Conservation (phyloP, 495 filamentous ascomycete species). For the Pyrenopolyporus hunteri region DNA sequence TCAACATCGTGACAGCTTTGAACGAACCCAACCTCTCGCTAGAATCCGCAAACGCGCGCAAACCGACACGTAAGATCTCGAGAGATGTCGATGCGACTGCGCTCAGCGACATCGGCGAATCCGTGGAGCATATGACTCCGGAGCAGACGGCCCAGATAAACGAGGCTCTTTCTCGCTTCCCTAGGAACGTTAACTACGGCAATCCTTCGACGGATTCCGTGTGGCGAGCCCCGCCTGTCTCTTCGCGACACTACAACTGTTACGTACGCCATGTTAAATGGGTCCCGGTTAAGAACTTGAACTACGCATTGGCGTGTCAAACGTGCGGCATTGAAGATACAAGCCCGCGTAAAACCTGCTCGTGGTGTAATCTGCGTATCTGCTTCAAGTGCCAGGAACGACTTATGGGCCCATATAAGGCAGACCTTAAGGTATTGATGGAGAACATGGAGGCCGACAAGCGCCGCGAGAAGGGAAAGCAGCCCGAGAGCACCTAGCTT, state of each 20-base stretch:
- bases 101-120: constrained; percentile 32
- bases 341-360: constrained; percentile 30
- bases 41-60: constrained; percentile 1
- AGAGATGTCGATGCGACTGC: constrained; percentile 11
- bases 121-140: constrained; percentile 19
- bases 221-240: constrained; percentile 27
- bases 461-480: constrained; percentile 26
- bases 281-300: constrained; percentile 33
- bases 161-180: constrained; percentile 34
- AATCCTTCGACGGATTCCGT: constrained; percentile 22
- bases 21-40: constrained; percentile 20
- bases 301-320: constrained; percentile 38
- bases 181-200: constrained; percentile 6
- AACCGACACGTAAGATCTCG: constrained; percentile 25
- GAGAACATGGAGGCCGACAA: constrained; percentile 25
- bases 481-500: constrained; percentile 2
- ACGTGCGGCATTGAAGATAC: constrained; percentile 36
- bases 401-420: constrained; percentile 27
- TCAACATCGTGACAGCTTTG: constrained; percentile 24
- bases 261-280: constrained; percentile 25
- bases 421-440: constrained; percentile 30
- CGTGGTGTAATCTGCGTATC: constrained; percentile 38
- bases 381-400: constrained; percentile 34
- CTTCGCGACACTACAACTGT: constrained; percentile 33
- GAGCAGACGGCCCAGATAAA: constrained; percentile 20